Conservation (phyloP, 768 basidiomycete species). For the Mycena kentingensis region DNA sequence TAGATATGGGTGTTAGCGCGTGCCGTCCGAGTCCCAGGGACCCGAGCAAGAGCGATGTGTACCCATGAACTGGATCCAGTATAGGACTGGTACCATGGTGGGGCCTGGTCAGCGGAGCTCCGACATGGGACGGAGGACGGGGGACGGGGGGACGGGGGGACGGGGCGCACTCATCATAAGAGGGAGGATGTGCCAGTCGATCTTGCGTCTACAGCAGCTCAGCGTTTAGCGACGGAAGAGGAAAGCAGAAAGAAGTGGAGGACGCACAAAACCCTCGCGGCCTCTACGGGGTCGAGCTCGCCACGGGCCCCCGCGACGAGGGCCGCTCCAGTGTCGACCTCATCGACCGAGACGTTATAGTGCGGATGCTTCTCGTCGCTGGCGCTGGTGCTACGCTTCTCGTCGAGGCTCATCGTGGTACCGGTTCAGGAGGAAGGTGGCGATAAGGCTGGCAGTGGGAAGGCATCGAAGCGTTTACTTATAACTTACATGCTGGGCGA, state of each 20-base stretch:
- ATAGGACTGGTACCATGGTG: conserved; percentile 44
- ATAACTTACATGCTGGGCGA: too few species aligned
- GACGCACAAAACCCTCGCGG: conserved; percentile 50
- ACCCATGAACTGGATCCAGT: conserved; percentile 76
- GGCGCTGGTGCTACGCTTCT: too few species aligned
- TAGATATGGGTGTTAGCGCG: too few species aligned
- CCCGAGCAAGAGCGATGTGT: background rate
- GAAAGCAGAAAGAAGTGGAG: background rate
- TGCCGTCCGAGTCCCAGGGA: background rate
- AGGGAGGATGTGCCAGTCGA: conserved; percentile 75
- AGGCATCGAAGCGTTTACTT: too few species aligned
- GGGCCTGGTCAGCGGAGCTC: conserved; percentile 1
- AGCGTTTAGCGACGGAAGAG: background rate
- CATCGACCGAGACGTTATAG: too few species aligned
- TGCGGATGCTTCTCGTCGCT: too few species aligned
- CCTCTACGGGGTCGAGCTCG: conserved; percentile 55
- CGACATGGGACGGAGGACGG: background rate
- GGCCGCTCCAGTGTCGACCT: conserved; percentile 65
- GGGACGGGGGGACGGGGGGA: background rate
- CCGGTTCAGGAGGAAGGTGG: too few species aligned
- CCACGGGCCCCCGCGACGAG: conserved; percentile 47
- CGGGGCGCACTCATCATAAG: conserved; percentile 72
- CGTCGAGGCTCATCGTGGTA: too few species aligned
- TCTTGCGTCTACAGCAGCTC: conserved; percentile 53
- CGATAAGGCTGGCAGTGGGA: too few species aligned